A percentile compares a stretch with the other conserved stretches of the same genome.
phyloP scores from a whole-genome alignment of 1,139 yeast species.

The Blastobotrys aristatus region DNA sequence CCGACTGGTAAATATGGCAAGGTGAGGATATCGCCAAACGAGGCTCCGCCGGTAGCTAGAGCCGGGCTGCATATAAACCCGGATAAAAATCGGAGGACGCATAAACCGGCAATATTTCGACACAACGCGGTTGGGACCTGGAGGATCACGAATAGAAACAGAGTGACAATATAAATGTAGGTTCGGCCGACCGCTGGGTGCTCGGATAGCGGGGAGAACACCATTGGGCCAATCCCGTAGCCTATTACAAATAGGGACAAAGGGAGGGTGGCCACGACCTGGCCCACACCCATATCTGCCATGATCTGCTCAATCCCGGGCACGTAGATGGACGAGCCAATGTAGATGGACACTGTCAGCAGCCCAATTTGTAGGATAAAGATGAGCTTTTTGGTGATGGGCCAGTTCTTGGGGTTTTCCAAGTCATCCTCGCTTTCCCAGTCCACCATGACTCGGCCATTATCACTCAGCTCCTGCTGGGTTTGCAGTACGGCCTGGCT shows the following conservation, averaged over 20 bases:
- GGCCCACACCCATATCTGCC: constrained; percentile 42
- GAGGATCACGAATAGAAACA: constrained; percentile 51
- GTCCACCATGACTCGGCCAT: constrained; percentile 17
- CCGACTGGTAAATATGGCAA: constrained; percentile 47
- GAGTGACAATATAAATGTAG: constrained; percentile 34
- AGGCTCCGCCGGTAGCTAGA: constrained; percentile 79
- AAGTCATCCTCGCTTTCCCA: constrained; percentile 51
- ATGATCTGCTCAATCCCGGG: constrained; percentile 48
- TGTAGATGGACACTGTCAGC: constrained; percentile 50
- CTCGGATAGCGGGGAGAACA: constrained; percentile 52
- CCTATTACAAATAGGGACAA: constrained; percentile 53
- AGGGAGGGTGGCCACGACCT: constrained; percentile 44
- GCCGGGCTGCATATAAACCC: constrained; percentile 83
- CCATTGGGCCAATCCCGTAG: constrained; percentile 51
- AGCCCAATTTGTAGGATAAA: constrained; percentile 41
- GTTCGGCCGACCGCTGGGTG: constrained; percentile 41
- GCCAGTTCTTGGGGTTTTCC: constrained; percentile 54
- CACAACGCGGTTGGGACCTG: constrained; percentile 45
- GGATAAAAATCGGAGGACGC: constrained; percentile 68
- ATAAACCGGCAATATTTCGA: constrained; percentile 40
- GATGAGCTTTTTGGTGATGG: constrained; percentile 37
- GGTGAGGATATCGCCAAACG: constrained; percentile 58
- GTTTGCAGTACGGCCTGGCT: background rate
- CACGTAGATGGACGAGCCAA: constrained; percentile 58
- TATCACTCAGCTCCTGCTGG: background rate